These are phyloP conservation scores for Salvia splendens DNA, from an alignment of 257 asterid species.

Conservation along the genomic window DNA sequence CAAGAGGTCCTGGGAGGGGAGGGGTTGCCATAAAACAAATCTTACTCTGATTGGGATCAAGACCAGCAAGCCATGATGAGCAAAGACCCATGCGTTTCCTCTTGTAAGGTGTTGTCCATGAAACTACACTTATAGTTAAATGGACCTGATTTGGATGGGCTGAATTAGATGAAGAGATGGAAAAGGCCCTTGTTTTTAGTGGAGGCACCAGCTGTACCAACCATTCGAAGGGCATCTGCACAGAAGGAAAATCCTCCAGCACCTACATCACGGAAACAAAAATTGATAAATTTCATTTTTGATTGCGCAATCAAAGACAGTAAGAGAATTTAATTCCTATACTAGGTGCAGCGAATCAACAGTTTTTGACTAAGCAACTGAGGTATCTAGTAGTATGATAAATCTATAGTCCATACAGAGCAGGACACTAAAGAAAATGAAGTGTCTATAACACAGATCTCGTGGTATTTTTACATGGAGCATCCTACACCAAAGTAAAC, in stretches of 20 bases:
- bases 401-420: constrained; percentile 18
- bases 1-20: background rate
- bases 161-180: constrained; percentile 76
- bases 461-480: background rate
- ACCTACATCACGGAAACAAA: constrained; percentile 51
- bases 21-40: background rate
- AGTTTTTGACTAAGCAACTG: background rate
- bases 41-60: constrained; percentile 75
- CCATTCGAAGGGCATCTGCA: constrained; percentile 93
- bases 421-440: constrained; percentile 16
- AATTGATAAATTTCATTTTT: constrained; percentile 12
- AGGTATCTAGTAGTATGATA: background rate
- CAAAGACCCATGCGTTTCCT: constrained; percentile 85
- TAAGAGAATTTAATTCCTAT: background rate
- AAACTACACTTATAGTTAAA: constrained; percentile 74
- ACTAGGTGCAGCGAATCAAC: background rate
- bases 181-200: constrained; percentile 78
- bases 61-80: constrained; percentile 90
- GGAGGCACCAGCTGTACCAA: constrained; percentile 90
- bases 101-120: constrained; percentile 92
- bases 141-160: constrained; percentile 91
- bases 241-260: constrained; percentile 89
- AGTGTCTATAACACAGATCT: background rate
- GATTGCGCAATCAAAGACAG: constrained; percentile 14
- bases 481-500: constrained; percentile 1